Evolutionary conservation across 495 filamentous ascomycete genomes (phyloP).

Genomic region (Xylaria cubensis): DNA sequence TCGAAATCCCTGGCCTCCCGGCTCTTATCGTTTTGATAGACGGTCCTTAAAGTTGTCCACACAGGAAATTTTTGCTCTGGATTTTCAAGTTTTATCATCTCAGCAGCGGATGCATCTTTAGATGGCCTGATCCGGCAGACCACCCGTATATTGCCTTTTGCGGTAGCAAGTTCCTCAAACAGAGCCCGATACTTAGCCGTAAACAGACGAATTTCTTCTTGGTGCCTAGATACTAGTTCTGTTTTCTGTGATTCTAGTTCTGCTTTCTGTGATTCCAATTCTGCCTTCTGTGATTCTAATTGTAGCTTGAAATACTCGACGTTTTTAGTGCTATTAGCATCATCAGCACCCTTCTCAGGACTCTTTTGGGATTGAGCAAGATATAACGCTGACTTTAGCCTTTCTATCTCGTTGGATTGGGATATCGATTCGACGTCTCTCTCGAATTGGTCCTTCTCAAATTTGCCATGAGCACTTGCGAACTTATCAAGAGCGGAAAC

Average conservation of each 20-base stretch:
- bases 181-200: slow-evolving; percentile 45
- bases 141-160: slow-evolving; percentile 96
- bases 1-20: slow-evolving; percentile 74
- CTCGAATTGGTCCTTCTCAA: neutral
- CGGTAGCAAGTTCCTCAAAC: slow-evolving; percentile 90
- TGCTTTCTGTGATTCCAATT: neutral
- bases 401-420: neutral
- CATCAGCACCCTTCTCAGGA: neutral
- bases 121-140: slow-evolving; percentile 82
- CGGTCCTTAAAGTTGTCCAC: slow-evolving; percentile 25
- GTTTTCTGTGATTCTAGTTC: neutral
- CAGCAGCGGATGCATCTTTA: slow-evolving; percentile 43
- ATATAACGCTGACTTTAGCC: neutral
- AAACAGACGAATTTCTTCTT: neutral
- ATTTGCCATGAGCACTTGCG: neutral
- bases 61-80: neutral
- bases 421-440: neutral
- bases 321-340: neutral
- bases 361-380: neutral
- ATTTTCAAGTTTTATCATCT: slow-evolving; percentile 29
- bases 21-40: neutral
- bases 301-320: neutral
- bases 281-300: neutral
- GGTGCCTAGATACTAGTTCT: neutral
- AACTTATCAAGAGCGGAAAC: neutral